Conservation (phyloP, 345 rosid genomes). For the Balakata baccata region DNA sequence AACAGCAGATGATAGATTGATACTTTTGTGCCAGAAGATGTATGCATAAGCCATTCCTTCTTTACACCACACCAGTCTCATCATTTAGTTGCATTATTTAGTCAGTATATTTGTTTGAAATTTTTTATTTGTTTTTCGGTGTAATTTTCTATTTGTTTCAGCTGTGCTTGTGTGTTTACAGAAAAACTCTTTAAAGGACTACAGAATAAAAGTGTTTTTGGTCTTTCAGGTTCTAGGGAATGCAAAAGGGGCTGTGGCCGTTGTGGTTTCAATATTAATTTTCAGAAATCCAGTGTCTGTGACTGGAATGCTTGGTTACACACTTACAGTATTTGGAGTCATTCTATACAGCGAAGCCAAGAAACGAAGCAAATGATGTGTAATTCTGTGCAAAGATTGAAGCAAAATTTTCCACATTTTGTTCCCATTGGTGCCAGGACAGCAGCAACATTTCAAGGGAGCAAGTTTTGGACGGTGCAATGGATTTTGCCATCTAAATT, state of each 20-base stretch:
- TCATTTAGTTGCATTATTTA: no score
- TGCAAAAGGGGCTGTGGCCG: constrained; percentile 99
- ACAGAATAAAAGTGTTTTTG: background rate
- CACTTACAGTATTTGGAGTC: constrained; percentile 89
- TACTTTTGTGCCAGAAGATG: no score
- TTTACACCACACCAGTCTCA: no score
- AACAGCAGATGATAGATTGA: no score
- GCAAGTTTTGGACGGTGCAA: constrained; percentile 21
- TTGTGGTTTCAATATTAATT: constrained; percentile 89
- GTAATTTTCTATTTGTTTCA: no score
- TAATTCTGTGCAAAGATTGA: background rate
- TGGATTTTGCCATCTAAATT: constrained; percentile 28
- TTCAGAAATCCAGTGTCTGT: constrained; percentile 94
- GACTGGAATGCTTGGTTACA: constrained; percentile 97
- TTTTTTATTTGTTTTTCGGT: no score
- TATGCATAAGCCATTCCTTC: no score
- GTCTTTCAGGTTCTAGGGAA: constrained; percentile 85
- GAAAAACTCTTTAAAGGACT: no score
- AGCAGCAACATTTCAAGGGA: constrained; percentile 19
- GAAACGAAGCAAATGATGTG: constrained; percentile 76
- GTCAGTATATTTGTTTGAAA: no score
- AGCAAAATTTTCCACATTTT: constrained; percentile 10
- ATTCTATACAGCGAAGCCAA: constrained; percentile 95
- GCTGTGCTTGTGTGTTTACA: no score
- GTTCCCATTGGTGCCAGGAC: constrained; percentile 25